Percentiles rank a stretch among this genome's conserved stretches.
Conservation (phyloP, 1,284 basidiomycete species). For the Nidula niveotomentosa region DNA sequence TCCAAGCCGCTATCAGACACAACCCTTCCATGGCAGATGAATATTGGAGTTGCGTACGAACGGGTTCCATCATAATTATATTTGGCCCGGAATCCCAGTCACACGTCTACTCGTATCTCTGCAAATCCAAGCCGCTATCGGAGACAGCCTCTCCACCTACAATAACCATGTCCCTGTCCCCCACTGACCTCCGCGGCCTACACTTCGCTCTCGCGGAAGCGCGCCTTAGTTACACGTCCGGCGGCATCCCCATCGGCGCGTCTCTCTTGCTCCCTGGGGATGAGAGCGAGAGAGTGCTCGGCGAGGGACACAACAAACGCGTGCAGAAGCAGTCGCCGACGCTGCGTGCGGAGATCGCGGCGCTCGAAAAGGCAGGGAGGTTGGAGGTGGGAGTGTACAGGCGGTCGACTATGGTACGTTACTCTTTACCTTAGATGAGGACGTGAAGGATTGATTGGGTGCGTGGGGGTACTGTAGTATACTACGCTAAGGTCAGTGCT, state of each 20-base stretch:
- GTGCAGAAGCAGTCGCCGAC: constrained; percentile 54
- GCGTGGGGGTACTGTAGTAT: constrained; percentile 20
- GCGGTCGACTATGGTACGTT: constrained; percentile 43
- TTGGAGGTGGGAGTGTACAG: constrained; percentile 41
- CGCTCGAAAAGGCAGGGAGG: constrained; percentile 50
- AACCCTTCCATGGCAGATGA: no score
- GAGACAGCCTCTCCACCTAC: no score
- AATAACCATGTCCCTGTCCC: no score
- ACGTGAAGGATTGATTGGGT: constrained; percentile 8
- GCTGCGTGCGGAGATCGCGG: constrained; percentile 55
- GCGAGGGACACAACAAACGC: constrained; percentile 49
- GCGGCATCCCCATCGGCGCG: constrained; percentile 61
- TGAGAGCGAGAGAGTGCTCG: constrained; percentile 31
- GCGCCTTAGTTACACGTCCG: constrained; percentile 39
- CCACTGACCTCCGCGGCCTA: constrained; percentile 8
- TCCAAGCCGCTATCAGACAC: no score
- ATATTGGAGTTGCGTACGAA: no score
- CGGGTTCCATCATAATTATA: no score
- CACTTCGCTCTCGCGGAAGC: constrained; percentile 41
- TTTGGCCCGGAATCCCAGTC: no score
- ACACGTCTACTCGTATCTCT: no score
- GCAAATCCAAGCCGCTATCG: no score
- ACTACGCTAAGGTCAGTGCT: constrained; percentile 48
- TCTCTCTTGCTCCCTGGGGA: constrained; percentile 33
- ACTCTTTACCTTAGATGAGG: background rate